Conservation (phyloP, 495 filamentous ascomycete genomes). For the Achaetomiella virescens region DNA sequence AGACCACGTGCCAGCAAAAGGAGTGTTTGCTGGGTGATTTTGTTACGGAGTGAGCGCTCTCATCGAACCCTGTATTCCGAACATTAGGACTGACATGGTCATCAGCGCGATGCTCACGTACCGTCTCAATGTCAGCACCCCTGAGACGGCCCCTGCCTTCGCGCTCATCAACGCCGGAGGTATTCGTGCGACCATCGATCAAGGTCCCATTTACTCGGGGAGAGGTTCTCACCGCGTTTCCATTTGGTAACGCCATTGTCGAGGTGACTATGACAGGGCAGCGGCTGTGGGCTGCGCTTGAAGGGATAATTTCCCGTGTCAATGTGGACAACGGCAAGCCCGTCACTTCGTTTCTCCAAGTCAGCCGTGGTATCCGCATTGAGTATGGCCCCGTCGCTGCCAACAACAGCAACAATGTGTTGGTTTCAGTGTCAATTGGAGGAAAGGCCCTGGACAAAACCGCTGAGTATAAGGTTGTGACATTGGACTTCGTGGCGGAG, state of each 20-base stretch:
- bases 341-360: slow-evolving; percentile 48
- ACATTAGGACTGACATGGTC: neutral
- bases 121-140: slow-evolving; percentile 33
- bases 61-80: neutral
- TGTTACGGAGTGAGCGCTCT: slow-evolving; percentile 35
- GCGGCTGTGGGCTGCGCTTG: slow-evolving; percentile 44
- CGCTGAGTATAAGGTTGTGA: slow-evolving; percentile 44
- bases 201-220: slow-evolving; percentile 47
- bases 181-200: slow-evolving; percentile 50
- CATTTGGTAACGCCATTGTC: slow-evolving; percentile 52
- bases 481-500: slow-evolving; percentile 50
- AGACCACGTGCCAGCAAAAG: slow-evolving; percentile 42
- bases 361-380: slow-evolving; percentile 42
- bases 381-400: slow-evolving; percentile 38
- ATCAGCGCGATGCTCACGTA: slow-evolving; percentile 49
- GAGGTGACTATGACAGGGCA: slow-evolving; percentile 40
- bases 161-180: slow-evolving; percentile 53
- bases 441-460: slow-evolving; percentile 32
- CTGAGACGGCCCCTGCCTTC: slow-evolving; percentile 32
- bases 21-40: slow-evolving; percentile 52
- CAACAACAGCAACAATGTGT: slow-evolving; percentile 23
- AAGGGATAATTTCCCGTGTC: slow-evolving; percentile 42
- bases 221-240: slow-evolving; percentile 50
- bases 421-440: slow-evolving; percentile 40
- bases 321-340: slow-evolving; percentile 40